Percentiles rank a stretch among this genome's conserved stretches.
These are phyloP conservation scores for Cladosporium colombiae DNA, from an alignment of 2,329 filamentous ascomycete species.

Conservation along the genomic window DNA sequence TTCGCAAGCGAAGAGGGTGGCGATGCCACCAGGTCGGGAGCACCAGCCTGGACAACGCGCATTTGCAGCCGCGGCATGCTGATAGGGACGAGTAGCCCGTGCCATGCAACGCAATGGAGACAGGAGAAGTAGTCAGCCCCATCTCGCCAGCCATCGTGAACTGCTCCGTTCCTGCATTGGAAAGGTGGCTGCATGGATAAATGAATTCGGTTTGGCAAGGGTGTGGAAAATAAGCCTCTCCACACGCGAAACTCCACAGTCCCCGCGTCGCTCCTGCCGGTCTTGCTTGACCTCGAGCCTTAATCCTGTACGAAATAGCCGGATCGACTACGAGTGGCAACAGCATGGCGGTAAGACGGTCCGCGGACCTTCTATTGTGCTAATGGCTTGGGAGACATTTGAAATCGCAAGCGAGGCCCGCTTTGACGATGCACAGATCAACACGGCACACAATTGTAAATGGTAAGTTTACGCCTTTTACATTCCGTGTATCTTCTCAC, in stretches of 20 bases:
- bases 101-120: not conserved
- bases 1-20: not conserved
- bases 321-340: not conserved
- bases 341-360: not conserved
- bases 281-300: not conserved
- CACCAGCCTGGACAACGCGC: not conserved
- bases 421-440: not conserved
- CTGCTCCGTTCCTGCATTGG: conserved; percentile 18
- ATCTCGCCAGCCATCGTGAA: not conserved
- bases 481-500: not conserved
- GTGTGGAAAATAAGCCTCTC: conserved; percentile 7
- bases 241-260: conserved; percentile 6
- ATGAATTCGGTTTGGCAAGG: conserved; percentile 7
- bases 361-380: not conserved
- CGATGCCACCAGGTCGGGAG: not conserved
- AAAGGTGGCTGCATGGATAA: conserved; percentile 17
- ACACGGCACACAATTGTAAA: not conserved
- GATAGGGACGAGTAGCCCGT: not conserved
- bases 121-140: not conserved
- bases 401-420: not conserved
- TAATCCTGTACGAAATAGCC: not conserved
- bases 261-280: conserved; percentile 10
- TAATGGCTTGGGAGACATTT: not conserved
- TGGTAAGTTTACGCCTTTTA: not conserved
- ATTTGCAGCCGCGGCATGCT: not conserved